Evolutionary conservation across 352 stramenopile genomes (phyloP), one percentile per base, ranked within the genome.

Genomic region (Phytophthora constricta): DNA sequence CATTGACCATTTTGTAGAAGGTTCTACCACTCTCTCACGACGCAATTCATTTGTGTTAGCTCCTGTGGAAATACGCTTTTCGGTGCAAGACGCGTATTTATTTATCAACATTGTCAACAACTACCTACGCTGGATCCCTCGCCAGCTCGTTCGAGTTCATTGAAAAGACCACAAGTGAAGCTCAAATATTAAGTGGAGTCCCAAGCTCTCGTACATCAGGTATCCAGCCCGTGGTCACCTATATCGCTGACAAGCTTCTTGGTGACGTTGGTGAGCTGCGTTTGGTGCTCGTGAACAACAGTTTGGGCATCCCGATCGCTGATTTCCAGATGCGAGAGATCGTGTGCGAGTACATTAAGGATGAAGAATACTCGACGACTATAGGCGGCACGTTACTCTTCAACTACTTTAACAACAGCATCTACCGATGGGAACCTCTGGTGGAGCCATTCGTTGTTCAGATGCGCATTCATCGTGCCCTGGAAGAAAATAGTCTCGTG

Each of bases 381-480:
- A 66, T 93, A 42, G 89, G 89, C 14, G 86, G 82, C 5, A 93
- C 91, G 17, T 34, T 96, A 49, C 81, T 87, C 25, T 84, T 94
- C 58, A 94, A 95, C 60, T 96, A 95, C 61, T 96, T 96, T 70
- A 96, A 96, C 76, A 96, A 96, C 70, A 95, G 89, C 52, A 96
- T 96, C 58, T 96, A 96, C 53, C 82, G 87, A 51, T 96, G 89
- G 89, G 89, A 96, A 61, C 89, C 89, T 20, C 68, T 96, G 2
- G 74, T 96, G 14, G 89, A 96, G 52, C 89, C 89, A 19, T 95
- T 96, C 48, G 75, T 91, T 19, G 68, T 86, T 11, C 87, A 96
- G 63, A 79, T 95, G 58, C 84, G 84, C 37, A 76, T 92, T 19
- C 80, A 91, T 65, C 82, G 85, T 3, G 76, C 76, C 20, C 54